Conservation (phyloP, 305 asterid genomes). For the Euphrasia arctica region DNA sequence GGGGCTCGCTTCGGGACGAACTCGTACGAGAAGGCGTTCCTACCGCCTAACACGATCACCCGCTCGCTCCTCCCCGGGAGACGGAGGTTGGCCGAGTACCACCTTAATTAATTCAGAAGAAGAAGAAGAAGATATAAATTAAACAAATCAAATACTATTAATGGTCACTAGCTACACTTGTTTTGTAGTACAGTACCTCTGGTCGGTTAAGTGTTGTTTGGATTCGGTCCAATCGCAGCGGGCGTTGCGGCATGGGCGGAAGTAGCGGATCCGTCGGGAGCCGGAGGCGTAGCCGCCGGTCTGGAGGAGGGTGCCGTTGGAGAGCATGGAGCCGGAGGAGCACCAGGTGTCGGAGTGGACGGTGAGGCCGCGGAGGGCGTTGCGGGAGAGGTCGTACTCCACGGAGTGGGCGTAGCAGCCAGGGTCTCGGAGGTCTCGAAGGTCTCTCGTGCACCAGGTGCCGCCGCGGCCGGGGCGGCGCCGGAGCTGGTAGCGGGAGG, state of each 20-base stretch:
- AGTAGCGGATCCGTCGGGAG: slow-evolving; percentile 34
- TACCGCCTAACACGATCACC: slow-evolving; percentile 54
- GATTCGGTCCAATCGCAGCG: slow-evolving; percentile 53
- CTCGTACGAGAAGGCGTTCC: slow-evolving; percentile 42
- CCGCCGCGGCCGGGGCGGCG: slow-evolving; percentile 30
- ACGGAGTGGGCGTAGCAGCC: slow-evolving; percentile 63
- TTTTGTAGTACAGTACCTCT: slow-evolving; percentile 17
- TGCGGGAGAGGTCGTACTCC: slow-evolving; percentile 44
- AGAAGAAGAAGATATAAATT: too few relatives aligned
- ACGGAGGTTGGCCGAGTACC: slow-evolving; percentile 49
- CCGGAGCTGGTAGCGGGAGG: slow-evolving; percentile 35
- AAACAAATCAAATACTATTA: too few relatives aligned
- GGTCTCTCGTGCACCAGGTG: slow-evolving; percentile 28
- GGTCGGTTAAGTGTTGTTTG: slow-evolving; percentile 27
- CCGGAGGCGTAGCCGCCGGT: slow-evolving; percentile 53
- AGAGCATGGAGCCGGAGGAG: slow-evolving; percentile 59
- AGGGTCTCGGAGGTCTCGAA: slow-evolving; percentile 31
- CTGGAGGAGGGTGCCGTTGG: slow-evolving; percentile 51
- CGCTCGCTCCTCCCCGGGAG: slow-evolving; percentile 50
- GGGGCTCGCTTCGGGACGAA: slow-evolving; percentile 44
- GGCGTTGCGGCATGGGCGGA: slow-evolving; percentile 37
- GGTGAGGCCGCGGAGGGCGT: slow-evolving; percentile 45
- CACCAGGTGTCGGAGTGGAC: slow-evolving; percentile 45
- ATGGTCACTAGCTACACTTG: too few relatives aligned
- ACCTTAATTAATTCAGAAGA: neutral